Base-by-base conservation (phyloP, 495 filamentous ascomycete species). In the Talaromyces liani region DNA sequence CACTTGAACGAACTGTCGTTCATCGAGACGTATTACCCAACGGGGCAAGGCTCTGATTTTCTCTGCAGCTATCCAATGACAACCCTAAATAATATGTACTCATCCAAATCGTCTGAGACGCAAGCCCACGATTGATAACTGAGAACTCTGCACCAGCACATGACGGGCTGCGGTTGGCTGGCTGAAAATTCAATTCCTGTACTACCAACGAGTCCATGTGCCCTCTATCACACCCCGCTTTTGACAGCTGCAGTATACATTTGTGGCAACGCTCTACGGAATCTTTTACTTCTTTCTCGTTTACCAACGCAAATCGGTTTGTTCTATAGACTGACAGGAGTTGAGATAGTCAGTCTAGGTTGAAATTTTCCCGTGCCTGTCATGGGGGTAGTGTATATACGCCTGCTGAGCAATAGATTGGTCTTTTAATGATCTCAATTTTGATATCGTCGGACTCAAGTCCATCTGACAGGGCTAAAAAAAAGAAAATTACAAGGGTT, bases 151-250 rank as follows among this genome's bases (percentile, higher is more conserved):
- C 29, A 36, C 57, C 57, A 3, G 22, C 39, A 47, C 59, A 61
- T 61, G 59, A 61, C 39, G 41, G 36, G 24, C 41, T 51, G 34
- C 18, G 33, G 59, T 31, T 25, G 59, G 59, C 59, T 61, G 59
- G 59, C 39, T 61, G 59, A 61, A 60, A 61, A 25, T 16, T 18
- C 34, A 41, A 61, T 61, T 7, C 24, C 39, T 29, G 33, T 7
- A 61, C 59, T 4, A 41, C 59, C 36, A n/a, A 47, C 20, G 6
- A 14, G 24, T 20, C 31, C 14, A 39, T 59, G 7, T 22, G 41
- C 33, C 34, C 24, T 20, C 53, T 14, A 12, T 22, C 10, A 3
- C 24, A 47, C 10, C 59, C 18, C 59, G 18, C 41, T 49, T 59
- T 59, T 31, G 31, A 14, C n/a, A 33, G 56, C 16, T 18, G 31